Evolutionary conservation across 2,329 filamentous ascomycete species (phyloP), one percentile per base, ranked within the genome.

Genomic region (Phyllosticta paracitricarpa): DNA sequence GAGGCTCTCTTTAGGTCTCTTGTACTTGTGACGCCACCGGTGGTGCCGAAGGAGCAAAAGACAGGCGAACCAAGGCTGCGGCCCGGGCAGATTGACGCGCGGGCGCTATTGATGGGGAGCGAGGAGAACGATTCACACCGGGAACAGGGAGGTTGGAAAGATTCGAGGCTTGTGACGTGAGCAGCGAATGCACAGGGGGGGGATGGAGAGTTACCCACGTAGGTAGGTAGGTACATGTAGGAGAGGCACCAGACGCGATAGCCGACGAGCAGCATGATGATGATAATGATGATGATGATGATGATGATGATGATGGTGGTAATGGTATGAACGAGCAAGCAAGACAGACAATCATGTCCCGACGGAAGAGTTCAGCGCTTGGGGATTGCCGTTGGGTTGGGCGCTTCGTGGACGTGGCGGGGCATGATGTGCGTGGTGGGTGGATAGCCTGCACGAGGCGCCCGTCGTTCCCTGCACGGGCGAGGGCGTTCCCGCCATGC

Each of bases 11-110:
- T 40, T 22, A 22, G 19, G 33, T 61, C 58, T 61, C 58, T 61
- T 61, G 58, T 61, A 61, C 40, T 48, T 48, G 58, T 56, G 58
- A 61, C 59, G 59, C 59, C 59, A 61, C 59, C 59, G 59, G 59
- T 51, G 48, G 19, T 57, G 59, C 59, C 59, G 59, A 61, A 55
- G 54, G 59, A 61, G 53, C 53, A 61, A 54, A 51, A 54, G 59
- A 51, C 59, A 51, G 56, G 59, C 59, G 55, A 57, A 54, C 54
- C 55, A 48, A 19, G 40, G 40, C 59, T 61, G 59, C 57, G 59
- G 59, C 59, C 57, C 59, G 57, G 59, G 54, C 54, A 30, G 28
- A 40, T 57, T 61, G 59, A 61, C 59, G 56, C 59, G 59, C 51
- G 59, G 24, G 59, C 25, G 59, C 59, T 61, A 61, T 56, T 54